These are phyloP conservation scores for Leptodontidium sp. DNA, from an alignment of 2,329 filamentous ascomycete species.

Conservation along the genomic window DNA sequence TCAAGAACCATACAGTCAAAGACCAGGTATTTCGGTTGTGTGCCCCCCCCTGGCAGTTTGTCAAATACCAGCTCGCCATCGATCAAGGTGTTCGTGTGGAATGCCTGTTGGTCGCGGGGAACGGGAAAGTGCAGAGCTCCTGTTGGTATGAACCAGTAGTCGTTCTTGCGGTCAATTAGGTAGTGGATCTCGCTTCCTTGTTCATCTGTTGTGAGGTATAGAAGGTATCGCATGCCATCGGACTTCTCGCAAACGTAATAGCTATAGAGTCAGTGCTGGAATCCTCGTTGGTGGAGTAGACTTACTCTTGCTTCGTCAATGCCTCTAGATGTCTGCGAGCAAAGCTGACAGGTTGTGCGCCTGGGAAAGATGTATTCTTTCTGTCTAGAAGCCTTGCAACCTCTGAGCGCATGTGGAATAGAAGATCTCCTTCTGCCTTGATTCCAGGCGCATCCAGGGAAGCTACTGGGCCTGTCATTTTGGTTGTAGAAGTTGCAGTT, in stretches of 20 bases:
- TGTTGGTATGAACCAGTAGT: constrained; percentile 85
- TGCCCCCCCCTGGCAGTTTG: constrained; percentile 69
- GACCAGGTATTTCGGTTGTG: constrained; percentile 83
- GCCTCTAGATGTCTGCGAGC: constrained; percentile 82
- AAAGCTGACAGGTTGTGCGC: constrained; percentile 95
- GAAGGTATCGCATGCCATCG: constrained; percentile 93
- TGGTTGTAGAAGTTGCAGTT: constrained; percentile 11
- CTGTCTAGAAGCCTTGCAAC: constrained; percentile 80
- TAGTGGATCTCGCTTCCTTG: constrained; percentile 78
- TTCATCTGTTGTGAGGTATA: constrained; percentile 80
- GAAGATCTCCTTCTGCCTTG: constrained; percentile 68
- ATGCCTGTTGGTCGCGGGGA: constrained; percentile 68
- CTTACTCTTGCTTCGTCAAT: constrained; percentile 78
- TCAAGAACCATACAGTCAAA: constrained; percentile 93
- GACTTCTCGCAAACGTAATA: constrained; percentile 99
- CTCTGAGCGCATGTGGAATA: constrained; percentile 71
- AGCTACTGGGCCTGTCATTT: constrained; percentile 36
- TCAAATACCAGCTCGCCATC: constrained; percentile 96
- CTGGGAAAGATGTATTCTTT: constrained; percentile 76
- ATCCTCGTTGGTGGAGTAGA: constrained; percentile 22
- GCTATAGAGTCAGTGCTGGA: constrained; percentile 50
- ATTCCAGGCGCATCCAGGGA: constrained; percentile 68
- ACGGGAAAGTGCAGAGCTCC: constrained; percentile 81
- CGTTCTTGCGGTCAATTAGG: constrained; percentile 96
- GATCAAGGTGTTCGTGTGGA: constrained; percentile 82